Conservation (phyloP, 2,329 filamentous ascomycete genomes). For the Cordyceps farinosa region DNA sequence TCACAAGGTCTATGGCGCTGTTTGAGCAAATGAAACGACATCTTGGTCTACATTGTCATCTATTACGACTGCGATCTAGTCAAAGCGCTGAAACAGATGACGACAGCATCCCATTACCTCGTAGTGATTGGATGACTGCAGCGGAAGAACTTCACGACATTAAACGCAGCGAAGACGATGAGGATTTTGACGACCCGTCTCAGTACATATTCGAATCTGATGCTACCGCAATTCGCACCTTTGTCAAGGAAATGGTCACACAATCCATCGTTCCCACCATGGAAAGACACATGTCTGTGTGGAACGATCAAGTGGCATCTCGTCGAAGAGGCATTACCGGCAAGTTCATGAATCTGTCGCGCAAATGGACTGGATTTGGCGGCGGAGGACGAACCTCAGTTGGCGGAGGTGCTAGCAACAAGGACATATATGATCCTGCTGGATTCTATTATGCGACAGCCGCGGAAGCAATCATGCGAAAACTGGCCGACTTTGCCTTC, state of each 20-base stretch:
- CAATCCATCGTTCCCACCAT: conserved; percentile 94
- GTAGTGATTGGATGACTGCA: conserved; percentile 85
- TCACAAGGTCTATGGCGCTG: conserved; percentile 79
- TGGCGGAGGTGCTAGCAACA: conserved; percentile 46
- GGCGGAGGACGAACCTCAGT: conserved; percentile 59
- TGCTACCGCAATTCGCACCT: conserved; percentile 78
- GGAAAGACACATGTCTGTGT: conserved; percentile 85
- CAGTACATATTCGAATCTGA: conserved; percentile 91
- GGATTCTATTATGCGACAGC: conserved; percentile 83
- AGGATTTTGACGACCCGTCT: conserved; percentile 66
- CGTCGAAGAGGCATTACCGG: conserved; percentile 83
- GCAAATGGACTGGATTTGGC: conserved; percentile 83
- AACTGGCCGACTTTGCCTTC: conserved; percentile 90
- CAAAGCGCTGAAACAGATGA: conserved; percentile 88
- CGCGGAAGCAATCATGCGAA: conserved; percentile 87
- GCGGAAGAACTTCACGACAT: conserved; percentile 78
- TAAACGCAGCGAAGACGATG: conserved; percentile 61
- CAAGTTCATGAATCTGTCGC: conserved; percentile 90
- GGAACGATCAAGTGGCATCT: conserved; percentile 97
- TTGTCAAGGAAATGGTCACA: conserved; percentile 90
- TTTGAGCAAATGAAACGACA: conserved; percentile 99
- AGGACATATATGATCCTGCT: conserved; percentile 72
- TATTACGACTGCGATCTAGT: conserved; percentile 78
- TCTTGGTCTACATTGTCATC: conserved; percentile 90
- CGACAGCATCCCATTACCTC: conserved; percentile 77